Base-by-base conservation (phyloP, 768 basidiomycete genomes). In the Auriscalpium orientale region DNA sequence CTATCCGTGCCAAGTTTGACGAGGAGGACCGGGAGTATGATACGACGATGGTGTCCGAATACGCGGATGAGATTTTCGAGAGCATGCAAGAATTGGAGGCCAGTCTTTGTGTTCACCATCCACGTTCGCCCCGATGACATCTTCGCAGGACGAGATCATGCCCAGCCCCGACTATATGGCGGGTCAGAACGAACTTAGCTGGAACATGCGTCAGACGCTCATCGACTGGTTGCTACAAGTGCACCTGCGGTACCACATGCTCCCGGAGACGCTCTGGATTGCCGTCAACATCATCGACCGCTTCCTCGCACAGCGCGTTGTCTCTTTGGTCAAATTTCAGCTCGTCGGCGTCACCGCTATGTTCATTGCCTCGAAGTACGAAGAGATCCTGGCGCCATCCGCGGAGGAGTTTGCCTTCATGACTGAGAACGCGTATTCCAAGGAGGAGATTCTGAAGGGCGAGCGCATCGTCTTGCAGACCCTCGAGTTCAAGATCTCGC, bases 161-260 rank as follows among this genome's bases (percentile, higher is more conserved):
- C 91, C 97, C 34, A 86, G 84, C 59, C 82, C 93, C 4, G 82
- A 91, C 63, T 99, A 99, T 68, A 98, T 99, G 89, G 82, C 84
- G 46, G 85, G 84, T 43, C 97, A 99, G 72, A 84, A 81, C 56
- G 95, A 98, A 72, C 89, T 99, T 64, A 81, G 74, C 60, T 95
- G 95, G 95, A 71, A 79, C 18, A 98, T 97, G 94, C 90, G 97
- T 54, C 89, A 94, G 68, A 94, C 91, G 2, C 81, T 99, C 43
- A 89, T 99, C 62, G 97, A 99, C 75, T 99, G 97, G 97, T 80
- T 99, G 21, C 81, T 95, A 53, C 95, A 98, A 69, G 93, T 98
- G 36, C 97, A 99, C 76, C 76, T 98, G 58, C 87, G 94, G 33
- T 99, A 98, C 78, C 95, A 98, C 76, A 92, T 99, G 91, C 82